Base-by-base conservation (phyloP, 176 grass and related monocot genomes). In the Oryza rufipogon region DNA sequence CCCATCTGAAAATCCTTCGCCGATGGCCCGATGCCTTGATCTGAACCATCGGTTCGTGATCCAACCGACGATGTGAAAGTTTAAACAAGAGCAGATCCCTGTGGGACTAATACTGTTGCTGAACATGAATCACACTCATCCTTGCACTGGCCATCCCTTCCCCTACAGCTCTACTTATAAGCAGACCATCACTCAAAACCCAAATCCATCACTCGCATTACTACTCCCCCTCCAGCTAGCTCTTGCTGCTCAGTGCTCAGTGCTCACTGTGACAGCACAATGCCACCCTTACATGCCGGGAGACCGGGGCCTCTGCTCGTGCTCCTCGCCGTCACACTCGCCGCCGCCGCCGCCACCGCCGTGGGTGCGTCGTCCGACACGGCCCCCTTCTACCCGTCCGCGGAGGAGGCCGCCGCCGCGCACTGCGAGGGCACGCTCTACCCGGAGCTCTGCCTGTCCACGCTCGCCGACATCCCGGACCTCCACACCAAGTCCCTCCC, bases 391-490 rank as follows among this genome's bases (percentile, higher is more conserved):
- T 83, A 90, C 64, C 71, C 86, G 2, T 60, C 86, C 0, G 82
- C 78, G 48, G 90, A 66, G 81, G 68, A 79, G 12, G 86, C 82
- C 14, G 89, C 89, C 0, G 79, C 83, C 7, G 64, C 79, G 69
- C 88, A 97, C 73, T 97, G 95, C 73, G 86, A 87, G 10, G 95
- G 92, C 41, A 92, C 95, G 63, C 88, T 97, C 7, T 94, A 97
- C 78, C 78, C 84, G 1, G 90, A 92, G 1, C 68, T 97, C 3
- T 97, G 95, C 80, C 48, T 64, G 51, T 91, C 95, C 16, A 92
- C 95, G 1, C 92, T 97, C 4, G 71, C 92, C 26, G 46, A 82
- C 85, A 81, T 94, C 42, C 84, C 84, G 22, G 75, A 94, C 44
- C 84, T 94, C 44, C 81, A 84, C 45, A 73, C 73, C 80, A 94